Conservation (phyloP, 2,329 filamentous ascomycete species). For the Epichloe typhina region DNA sequence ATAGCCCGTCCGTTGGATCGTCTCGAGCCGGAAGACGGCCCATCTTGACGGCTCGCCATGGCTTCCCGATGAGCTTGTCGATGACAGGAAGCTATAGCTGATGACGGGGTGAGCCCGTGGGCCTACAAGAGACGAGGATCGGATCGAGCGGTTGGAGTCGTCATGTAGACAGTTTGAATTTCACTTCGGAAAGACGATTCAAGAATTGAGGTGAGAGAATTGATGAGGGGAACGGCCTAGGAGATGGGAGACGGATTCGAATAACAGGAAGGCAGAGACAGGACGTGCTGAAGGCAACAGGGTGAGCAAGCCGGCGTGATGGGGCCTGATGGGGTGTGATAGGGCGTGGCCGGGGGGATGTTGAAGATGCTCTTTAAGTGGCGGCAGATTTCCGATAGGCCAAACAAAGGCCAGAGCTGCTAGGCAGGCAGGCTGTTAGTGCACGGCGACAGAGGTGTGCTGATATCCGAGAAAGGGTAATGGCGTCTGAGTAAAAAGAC, state of each 20-base stretch:
- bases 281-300: constrained; percentile 6
- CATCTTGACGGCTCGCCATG: constrained; percentile 27
- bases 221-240: not conserved
- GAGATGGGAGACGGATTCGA: not conserved
- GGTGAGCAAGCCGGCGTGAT: constrained; percentile 12
- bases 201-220: constrained; percentile 1
- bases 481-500: not conserved
- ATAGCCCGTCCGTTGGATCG: constrained; percentile 29
- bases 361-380: constrained; percentile 9
- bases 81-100: constrained; percentile 20
- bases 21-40: constrained; percentile 22
- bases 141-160: constrained; percentile 20
- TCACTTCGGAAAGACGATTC: constrained; percentile 6
- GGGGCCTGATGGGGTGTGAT: not conserved
- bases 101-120: constrained; percentile 20
- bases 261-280: constrained; percentile 9
- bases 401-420: constrained; percentile 12
- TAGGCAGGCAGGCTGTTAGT: constrained; percentile 11
- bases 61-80: constrained; percentile 21
- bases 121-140: constrained; percentile 24
- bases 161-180: constrained; percentile 25
- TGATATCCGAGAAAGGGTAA: not conserved
- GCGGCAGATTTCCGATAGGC: constrained; percentile 21
- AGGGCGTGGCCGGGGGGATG: constrained; percentile 1
- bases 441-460: not conserved